Evolutionary conservation across 2,329 filamentous ascomycete species (phyloP).

Genomic region (Botrytis sinoallii): DNA sequence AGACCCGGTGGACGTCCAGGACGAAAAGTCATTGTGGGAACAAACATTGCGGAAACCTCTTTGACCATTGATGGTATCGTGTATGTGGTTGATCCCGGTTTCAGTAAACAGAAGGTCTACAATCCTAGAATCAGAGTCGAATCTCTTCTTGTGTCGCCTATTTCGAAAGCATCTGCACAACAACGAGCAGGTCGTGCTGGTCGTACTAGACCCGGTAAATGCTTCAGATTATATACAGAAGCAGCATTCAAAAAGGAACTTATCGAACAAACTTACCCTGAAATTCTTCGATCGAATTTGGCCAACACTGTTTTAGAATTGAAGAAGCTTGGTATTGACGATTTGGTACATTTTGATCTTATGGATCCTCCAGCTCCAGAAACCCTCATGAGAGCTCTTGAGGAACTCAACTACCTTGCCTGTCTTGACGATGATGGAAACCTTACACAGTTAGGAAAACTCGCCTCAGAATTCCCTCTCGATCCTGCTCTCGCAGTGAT

Average conservation of each 20-base stretch:
- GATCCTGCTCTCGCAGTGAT: constrained; percentile 94
- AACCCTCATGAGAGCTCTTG: constrained; percentile 95
- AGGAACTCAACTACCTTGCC: constrained; percentile 95
- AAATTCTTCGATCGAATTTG: constrained; percentile 91
- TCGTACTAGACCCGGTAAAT: constrained; percentile 97
- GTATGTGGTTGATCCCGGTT: constrained; percentile 97
- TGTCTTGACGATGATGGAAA: constrained; percentile 96
- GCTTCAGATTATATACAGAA: constrained; percentile 95
- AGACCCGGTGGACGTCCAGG: constrained; percentile 78
- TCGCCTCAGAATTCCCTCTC: constrained; percentile 92
- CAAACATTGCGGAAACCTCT: constrained; percentile 96
- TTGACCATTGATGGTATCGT: constrained; percentile 98
- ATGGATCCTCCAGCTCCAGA: constrained; percentile 98
- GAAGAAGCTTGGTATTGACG: constrained; percentile 94
- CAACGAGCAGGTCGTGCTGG: constrained; percentile 98
- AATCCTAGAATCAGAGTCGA: constrained; percentile 96
- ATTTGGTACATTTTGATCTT: constrained; percentile 95
- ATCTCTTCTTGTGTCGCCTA: constrained; percentile 93
- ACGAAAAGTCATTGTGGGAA: constrained; percentile 91
- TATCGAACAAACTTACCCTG: constrained; percentile 94
- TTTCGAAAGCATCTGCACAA: constrained; percentile 95
- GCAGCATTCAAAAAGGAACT: constrained; percentile 95
- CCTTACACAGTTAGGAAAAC: constrained; percentile 76
- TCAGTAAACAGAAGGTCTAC: constrained; percentile 99
- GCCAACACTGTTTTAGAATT: constrained; percentile 92